These are phyloP conservation scores for Trichosanthes cucumerina DNA, from an alignment of 306 rosid species.

Conservation along the genomic window DNA sequence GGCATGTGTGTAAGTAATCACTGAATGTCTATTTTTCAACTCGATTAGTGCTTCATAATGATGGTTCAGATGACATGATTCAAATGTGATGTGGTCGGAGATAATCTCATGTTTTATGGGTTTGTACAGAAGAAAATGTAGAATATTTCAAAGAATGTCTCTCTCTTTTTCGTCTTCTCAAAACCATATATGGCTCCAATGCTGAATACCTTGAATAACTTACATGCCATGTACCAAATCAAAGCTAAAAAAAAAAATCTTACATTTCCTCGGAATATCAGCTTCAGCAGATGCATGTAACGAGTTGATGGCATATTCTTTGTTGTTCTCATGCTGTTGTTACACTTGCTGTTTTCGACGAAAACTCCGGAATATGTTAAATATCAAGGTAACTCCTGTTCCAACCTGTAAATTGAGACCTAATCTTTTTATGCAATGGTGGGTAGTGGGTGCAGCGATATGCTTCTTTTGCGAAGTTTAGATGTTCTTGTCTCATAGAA, in stretches of 20 bases:
- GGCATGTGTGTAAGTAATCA: constrained; percentile 73
- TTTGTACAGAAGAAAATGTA: neutral
- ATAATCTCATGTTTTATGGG: neutral
- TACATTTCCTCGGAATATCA: constrained; percentile 21
- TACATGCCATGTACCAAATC: neutral
- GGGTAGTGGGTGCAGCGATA: neutral
- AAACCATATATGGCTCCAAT: neutral
- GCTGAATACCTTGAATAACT: neutral
- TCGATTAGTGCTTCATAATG: neutral
- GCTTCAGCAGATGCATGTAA: constrained; percentile 87
- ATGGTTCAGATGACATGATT: neutral
- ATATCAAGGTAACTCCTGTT: constrained; percentile 57
- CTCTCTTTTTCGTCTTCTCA: neutral
- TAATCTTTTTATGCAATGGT: neutral
- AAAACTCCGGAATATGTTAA: constrained; percentile 77
- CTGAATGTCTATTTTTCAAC: neutral
- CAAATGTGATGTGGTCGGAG: neutral
- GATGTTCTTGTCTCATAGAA: neutral
- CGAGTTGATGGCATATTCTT: constrained; percentile 89
- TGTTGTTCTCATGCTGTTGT: constrained; percentile 86
- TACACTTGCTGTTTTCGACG: constrained; percentile 84
- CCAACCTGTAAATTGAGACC: neutral
- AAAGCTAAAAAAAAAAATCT: neutral
- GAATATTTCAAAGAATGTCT: neutral
- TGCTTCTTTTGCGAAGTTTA: neutral